These are phyloP conservation scores for Plasmodium blacklocki DNA, from an alignment of 169 alveolate genomes.

Conservation along the genomic window DNA sequence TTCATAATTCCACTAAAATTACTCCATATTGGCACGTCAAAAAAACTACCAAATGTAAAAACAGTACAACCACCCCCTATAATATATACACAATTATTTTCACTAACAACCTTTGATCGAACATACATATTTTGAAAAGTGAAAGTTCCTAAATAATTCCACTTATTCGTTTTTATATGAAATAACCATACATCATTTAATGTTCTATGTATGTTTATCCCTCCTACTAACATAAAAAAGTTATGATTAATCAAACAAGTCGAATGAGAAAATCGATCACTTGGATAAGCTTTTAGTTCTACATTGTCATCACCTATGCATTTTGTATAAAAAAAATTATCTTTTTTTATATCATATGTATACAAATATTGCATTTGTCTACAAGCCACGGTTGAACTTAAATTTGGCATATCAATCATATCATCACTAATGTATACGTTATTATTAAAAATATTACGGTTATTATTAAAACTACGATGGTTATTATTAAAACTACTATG, in stretches of 20 bases:
- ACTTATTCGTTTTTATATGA: conserved; percentile 22
- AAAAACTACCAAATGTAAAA: conserved; percentile 65
- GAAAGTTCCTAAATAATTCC: conserved; percentile 42
- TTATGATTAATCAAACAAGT: conserved; percentile 18
- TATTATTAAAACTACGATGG: too few species aligned
- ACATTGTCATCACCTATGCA: conserved; percentile 16
- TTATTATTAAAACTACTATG: too few species aligned
- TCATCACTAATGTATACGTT: background rate
- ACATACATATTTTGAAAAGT: conserved; percentile 36
- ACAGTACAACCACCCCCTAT: conserved; percentile 71
- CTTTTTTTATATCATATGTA: conserved; percentile 33
- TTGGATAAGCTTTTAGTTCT: conserved; percentile 19
- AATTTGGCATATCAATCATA: background rate
- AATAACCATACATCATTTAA: conserved; percentile 60
- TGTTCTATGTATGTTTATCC: conserved; percentile 38
- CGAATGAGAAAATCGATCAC: conserved; percentile 38
- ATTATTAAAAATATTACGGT: too few species aligned
- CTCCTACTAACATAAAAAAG: conserved; percentile 38
- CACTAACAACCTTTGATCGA: conserved; percentile 46
- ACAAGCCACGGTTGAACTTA: background rate
- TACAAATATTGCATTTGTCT: background rate
- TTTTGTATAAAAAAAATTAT: conserved; percentile 16
- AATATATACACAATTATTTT: conserved; percentile 20
- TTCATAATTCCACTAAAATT: background rate
- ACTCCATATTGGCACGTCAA: conserved; percentile 40